These are phyloP conservation scores for Sugiyamaella floridensis DNA, from an alignment of 805 yeast species.

Conservation along the genomic window DNA sequence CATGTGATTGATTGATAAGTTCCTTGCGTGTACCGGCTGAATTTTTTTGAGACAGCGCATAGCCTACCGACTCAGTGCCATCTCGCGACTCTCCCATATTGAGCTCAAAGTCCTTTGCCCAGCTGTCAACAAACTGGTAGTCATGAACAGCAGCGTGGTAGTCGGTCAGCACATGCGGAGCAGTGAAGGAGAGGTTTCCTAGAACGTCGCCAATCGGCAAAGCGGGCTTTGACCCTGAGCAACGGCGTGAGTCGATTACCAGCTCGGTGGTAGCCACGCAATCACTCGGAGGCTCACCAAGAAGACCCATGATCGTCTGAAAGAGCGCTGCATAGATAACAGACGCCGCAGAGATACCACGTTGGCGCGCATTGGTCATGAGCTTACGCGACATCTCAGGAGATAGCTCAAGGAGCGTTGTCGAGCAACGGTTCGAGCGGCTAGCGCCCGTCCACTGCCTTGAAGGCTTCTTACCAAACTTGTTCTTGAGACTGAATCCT, in stretches of 20 bases:
- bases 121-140: constrained; percentile 3
- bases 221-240: neutral
- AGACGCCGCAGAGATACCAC: constrained; percentile 5
- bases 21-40: neutral
- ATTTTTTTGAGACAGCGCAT: neutral
- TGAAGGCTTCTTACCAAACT: neutral
- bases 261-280: neutral
- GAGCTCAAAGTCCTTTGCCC: constrained; percentile 8
- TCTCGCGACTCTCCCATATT: neutral
- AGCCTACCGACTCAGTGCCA: neutral
- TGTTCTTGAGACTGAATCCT: neutral
- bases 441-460: neutral
- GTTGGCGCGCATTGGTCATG: constrained; percentile 1
- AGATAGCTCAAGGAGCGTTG: constrained; percentile 2
- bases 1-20: neutral
- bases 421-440: neutral
- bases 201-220: neutral
- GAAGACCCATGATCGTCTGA: constrained; percentile 4
- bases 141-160: neutral
- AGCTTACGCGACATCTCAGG: neutral
- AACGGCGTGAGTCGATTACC: neutral
- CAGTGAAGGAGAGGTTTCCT: constrained; percentile 1
- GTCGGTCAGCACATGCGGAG: neutral
- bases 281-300: neutral
- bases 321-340: constrained; percentile 5